Evolutionary conservation across 2,329 filamentous ascomycete genomes (phyloP), one percentile per base, ranked within the genome.

Genomic region (Colletotrichum tamarilloi): DNA sequence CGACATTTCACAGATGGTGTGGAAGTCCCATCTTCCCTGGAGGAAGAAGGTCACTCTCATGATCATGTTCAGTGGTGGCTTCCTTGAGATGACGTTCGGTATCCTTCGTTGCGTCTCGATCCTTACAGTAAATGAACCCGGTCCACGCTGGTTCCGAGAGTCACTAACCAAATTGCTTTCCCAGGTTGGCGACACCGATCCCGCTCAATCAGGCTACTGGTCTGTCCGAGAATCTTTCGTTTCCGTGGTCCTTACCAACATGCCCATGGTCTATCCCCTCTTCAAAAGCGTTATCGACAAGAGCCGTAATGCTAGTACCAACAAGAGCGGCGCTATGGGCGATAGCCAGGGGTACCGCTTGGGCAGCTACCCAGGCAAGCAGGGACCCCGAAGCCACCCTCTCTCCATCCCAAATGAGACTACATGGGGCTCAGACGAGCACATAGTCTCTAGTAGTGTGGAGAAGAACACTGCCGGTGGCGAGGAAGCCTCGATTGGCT

Each of bases 161-260:
- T 22, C 22, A 24, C 55, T 75, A 35, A 64, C 22, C 35, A 11
- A 8, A 46, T n/a, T 7, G 0, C 42, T 6, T 8, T 30, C 76
- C 8, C 76, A 82, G 68, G 67, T 77, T 5, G 79, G 79, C 19
- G 77, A 82, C 38, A 73, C 60, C n/a, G 80, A 81, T 32, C 76
- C 79, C 0, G 77, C 80, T 6, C 79, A 80, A 67, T 81, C 79
- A 1, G 80, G 80, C 3, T 81, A 80, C 74, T 84, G 83, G 83
- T 82, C 83, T 35, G 79, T 83, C 67, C 79, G 83, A 35, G 83
- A 84, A 73, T 82, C 81, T 0, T 84, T 84, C 73, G 82, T 84
- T 62, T 82, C 82, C 6, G 77, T 83, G 16, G 80, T 83, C 30
- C 75, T 84, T 53, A 82, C 82, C 16, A 84, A 84, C 68, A 77